Evolutionary conservation across 2,329 filamentous ascomycete species (phyloP), one percentile per base, ranked within the genome.

Genomic region (Aspergillus jensenii): DNA sequence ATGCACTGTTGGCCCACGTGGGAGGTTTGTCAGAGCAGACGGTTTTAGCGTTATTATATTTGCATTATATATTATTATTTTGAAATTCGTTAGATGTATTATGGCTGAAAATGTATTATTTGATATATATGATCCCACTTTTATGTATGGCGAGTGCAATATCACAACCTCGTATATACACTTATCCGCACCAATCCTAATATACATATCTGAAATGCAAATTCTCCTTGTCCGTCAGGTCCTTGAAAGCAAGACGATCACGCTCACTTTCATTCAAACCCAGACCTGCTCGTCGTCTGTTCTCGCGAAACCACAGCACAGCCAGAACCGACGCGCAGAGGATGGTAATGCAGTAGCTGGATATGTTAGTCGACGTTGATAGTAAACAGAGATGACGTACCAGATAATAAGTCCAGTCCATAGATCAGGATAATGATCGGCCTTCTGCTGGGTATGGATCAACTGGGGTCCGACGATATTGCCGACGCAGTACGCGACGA

Each of bases 391-490:
- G 9, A 6, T 4, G 40, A 40, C 43, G 6, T 31, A 54, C 19
- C 19, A n/a, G n/a, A n/a, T n/a, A n/a, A n/a, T n/a, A n/a, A n/a
- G n/a, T n/a, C n/a, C n/a, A n/a, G 83, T 76, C 89, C 88, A 91
- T 8, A 91, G 68, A 64, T 85, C 83, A 0, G 89, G 89, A 67
- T 91, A 91, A 71, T 91, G 89, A 48, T 81, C 69, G 0, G 69
- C 74, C 62, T 87, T 87, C 0, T 85, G 87, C 71, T 88, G 78
- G n/a, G 82, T 86, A 65, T 84, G 84, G 41, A 91, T 83, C 40
- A 91, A 77, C 73, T 90, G 87, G 3, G 89, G 89, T 0, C 89
- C 89, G 23, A 91, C 85, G 51, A 92, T 91, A 65, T 91, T 91
- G 1, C 89, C 84, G 6, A 91, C 85, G 55, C 87, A 90, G 67